phyloP scores from a whole-genome alignment of 768 basidiomycete genomes.

The Rhizopogon vulgaris region DNA sequence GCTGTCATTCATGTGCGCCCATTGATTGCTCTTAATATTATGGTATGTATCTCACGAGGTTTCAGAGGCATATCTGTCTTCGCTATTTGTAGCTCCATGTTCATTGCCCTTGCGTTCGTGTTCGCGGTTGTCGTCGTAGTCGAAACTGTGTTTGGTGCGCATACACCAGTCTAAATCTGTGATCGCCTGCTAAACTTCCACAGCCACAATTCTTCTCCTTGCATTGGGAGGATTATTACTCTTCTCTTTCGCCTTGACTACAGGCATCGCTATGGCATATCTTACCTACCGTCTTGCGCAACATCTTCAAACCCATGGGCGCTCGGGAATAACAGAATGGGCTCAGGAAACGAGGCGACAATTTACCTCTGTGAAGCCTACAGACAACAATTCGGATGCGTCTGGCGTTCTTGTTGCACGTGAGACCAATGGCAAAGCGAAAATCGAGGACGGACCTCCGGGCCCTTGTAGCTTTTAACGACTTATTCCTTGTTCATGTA shows the following conservation, averaged over 20 bases:
- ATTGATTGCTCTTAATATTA: conserved; percentile 2
- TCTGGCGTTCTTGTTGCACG: conserved; percentile 18
- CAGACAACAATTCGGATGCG: conserved; percentile 17
- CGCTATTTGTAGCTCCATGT: conserved; percentile 27
- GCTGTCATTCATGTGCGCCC: conserved; percentile 34
- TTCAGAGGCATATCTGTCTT: conserved; percentile 29
- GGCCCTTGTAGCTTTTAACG: neutral
- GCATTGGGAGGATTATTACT: conserved; percentile 26
- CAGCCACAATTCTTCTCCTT: conserved; percentile 30
- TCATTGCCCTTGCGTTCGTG: conserved; percentile 30
- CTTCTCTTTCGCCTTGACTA: conserved; percentile 29
- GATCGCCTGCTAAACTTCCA: neutral
- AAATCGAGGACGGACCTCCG: conserved; percentile 12
- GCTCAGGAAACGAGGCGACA: conserved; percentile 19
- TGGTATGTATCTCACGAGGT: neutral
- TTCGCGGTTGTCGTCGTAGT: conserved; percentile 26
- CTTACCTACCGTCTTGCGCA: conserved; percentile 27
- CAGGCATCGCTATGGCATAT: conserved; percentile 24
- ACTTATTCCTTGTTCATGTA: neutral
- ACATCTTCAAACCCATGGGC: conserved; percentile 29
- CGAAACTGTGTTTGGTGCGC: conserved; percentile 24
- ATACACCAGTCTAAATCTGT: neutral
- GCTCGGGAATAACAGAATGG: conserved; percentile 25
- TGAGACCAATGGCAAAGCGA: conserved; percentile 13
- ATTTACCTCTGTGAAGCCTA: conserved; percentile 13